Conservation (phyloP, 2,329 filamentous ascomycete genomes). For the Raffaelea deltoideospora region DNA sequence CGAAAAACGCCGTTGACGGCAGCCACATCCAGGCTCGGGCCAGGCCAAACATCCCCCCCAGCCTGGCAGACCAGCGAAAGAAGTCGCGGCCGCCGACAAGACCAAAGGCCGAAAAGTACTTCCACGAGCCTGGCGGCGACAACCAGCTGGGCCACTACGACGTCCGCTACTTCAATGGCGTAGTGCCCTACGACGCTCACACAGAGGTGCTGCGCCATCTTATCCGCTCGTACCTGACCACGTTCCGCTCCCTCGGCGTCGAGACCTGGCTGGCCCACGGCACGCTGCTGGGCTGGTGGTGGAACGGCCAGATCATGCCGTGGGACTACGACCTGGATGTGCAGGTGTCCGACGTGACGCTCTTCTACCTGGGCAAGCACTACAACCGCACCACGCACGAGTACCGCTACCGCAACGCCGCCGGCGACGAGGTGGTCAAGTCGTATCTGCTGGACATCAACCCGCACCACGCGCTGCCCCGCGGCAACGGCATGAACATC, state of each 20-base stretch:
- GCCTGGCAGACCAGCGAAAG: too few relatives aligned
- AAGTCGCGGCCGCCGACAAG: background rate
- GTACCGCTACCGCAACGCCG: slow-evolving; percentile 32
- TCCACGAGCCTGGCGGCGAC: slow-evolving; percentile 46
- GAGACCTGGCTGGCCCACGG: slow-evolving; percentile 84
- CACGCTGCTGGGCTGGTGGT: slow-evolving; percentile 78
- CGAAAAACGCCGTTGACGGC: too few relatives aligned
- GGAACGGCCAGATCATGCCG: slow-evolving; percentile 63
- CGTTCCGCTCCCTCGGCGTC: slow-evolving; percentile 46
- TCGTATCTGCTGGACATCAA: slow-evolving; percentile 65
- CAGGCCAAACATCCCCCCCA: too few relatives aligned
- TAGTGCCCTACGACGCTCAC: slow-evolving; percentile 52
- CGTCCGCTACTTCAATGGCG: slow-evolving; percentile 46
- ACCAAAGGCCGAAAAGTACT: slow-evolving; percentile 38
- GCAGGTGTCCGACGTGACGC: slow-evolving; percentile 54
- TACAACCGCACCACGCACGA: slow-evolving; percentile 54
- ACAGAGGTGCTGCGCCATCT: slow-evolving; percentile 52
- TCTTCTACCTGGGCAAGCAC: slow-evolving; percentile 47
- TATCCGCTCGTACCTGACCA: slow-evolving; percentile 57
- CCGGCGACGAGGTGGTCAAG: slow-evolving; percentile 24
- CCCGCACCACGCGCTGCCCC: slow-evolving; percentile 47
- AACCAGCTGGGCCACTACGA: slow-evolving; percentile 60
- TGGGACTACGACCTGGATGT: slow-evolving; percentile 81
- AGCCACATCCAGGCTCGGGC: too few relatives aligned
- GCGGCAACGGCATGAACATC: slow-evolving; percentile 56